These are phyloP conservation scores for Magnusiomyces fungicola DNA, from an alignment of 1,139 yeast genomes.

Conservation along the genomic window DNA sequence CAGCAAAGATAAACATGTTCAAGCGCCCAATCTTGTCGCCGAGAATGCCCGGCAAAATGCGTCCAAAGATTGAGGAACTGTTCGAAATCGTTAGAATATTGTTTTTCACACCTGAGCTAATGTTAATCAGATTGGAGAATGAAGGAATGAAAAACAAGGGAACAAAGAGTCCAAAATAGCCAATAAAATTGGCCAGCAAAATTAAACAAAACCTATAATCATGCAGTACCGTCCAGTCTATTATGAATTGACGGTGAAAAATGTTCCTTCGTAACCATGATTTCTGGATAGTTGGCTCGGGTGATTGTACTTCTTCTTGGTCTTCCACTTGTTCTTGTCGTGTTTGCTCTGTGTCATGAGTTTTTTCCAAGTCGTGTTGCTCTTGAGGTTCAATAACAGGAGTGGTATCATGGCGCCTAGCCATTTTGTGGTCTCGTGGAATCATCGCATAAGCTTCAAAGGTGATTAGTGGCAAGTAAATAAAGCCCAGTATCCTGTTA, in stretches of 20 bases:
- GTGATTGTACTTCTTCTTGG: not conserved
- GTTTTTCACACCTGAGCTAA: conserved; percentile 23
- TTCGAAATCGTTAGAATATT: conserved; percentile 42
- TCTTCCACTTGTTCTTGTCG: not conserved
- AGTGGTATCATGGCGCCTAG: too few relatives aligned
- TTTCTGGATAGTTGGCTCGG: not conserved
- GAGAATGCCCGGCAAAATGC: conserved; percentile 42
- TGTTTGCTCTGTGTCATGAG: not conserved
- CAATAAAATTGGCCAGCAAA: conserved; percentile 23
- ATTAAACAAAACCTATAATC: conserved; percentile 18
- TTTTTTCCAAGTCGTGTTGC: not conserved
- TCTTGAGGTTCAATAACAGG: not conserved
- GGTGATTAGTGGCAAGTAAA: conserved; percentile 36
- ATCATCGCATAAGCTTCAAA: conserved; percentile 30
- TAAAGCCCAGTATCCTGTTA: conserved; percentile 42
- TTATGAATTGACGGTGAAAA: not conserved
- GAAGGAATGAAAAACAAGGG: conserved; percentile 30
- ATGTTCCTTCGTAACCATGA: not conserved
- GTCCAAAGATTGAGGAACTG: conserved; percentile 43
- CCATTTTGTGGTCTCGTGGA: too few relatives aligned
- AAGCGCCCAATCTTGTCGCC: conserved; percentile 44
- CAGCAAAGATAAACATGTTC: conserved; percentile 36
- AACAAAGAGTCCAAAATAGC: conserved; percentile 35
- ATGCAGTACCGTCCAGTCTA: conserved; percentile 19
- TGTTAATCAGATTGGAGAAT: not conserved